Evolutionary conservation across 352 stramenopile species (phyloP).

Genomic region (Phytophthora brassicae): DNA sequence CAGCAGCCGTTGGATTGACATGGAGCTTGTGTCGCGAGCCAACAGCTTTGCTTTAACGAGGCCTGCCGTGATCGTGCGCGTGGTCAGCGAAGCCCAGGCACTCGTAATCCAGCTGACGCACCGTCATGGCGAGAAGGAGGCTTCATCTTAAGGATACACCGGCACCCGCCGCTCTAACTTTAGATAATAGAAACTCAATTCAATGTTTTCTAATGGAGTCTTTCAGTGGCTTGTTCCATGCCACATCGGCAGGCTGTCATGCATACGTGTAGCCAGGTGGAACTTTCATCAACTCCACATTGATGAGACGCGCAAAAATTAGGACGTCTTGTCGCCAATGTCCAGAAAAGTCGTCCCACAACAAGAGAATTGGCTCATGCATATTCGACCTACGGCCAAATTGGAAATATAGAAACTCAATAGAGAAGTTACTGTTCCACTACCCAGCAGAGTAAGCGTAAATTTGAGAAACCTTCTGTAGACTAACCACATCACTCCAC

Average conservation of each 20-base stretch:
- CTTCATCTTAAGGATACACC: not conserved
- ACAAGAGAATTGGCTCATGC: not conserved
- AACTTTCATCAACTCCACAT: conserved; percentile 6
- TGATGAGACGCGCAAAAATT: not conserved
- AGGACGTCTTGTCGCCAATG: too few relatives aligned
- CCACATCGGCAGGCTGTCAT: conserved; percentile 16
- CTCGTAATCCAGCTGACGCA: not conserved
- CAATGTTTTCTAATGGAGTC: not conserved
- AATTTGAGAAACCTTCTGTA: conserved; percentile 7
- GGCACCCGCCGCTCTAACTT: not conserved
- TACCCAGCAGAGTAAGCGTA: conserved; percentile 23
- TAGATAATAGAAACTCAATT: not conserved
- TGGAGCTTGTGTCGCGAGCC: not conserved
- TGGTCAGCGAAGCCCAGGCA: not conserved
- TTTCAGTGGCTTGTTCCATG: conserved; percentile 22
- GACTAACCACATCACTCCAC: conserved; percentile 8
- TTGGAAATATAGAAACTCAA: conserved; percentile 15
- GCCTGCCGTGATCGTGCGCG: not conserved
- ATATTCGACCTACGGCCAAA: conserved; percentile 2
- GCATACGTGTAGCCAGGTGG: conserved; percentile 1
- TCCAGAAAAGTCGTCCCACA: conserved; percentile 16
- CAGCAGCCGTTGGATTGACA: too few relatives aligned
- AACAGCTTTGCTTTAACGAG: not conserved
- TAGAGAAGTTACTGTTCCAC: conserved; percentile 14
- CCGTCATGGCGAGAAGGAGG: not conserved